Base-by-base conservation (phyloP, 2,329 filamentous ascomycete species). In the Lachnellula hyalina region DNA sequence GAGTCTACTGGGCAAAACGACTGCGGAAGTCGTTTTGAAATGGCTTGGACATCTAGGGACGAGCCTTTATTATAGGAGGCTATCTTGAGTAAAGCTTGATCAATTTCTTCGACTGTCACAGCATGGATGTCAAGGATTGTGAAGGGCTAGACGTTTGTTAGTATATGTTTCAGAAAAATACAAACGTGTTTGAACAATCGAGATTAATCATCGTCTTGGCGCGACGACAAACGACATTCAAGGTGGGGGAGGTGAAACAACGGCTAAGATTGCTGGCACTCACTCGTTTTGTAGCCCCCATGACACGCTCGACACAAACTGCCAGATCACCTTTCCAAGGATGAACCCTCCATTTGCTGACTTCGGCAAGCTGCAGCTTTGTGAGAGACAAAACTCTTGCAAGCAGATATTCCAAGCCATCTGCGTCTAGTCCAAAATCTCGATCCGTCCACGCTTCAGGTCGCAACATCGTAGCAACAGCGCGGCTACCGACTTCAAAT, bases 371-470 rank as follows among this genome's bases (percentile, higher is more conserved):
- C 14, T 89, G 80, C 2, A 79, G 82, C 3, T 74, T 72, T 1
- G 86, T 84, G 23, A 96, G 76, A 4, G 78, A 71, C n/a, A 93
- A 75, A 19, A 82, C 81, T 34, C 84, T 80, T 3, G 78, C 81
- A 15, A 96, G 77, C n/a, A 89, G 80, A 50, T 78, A 82, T 53
- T 85, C 81, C 0, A 96, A 75, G 0, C 74, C 77, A 8, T 73
- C 67, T 32, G 81, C 74, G 65, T 89, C 82, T 1, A 96, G 75
- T 38, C 77, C 80, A 67, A 92, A 96, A 2, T 93, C 87, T 28
- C 90, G 81, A 66, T 96, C 90, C 2, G 83, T 85, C 51, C 90
- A 79, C 60, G 80, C 84, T 59, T 91, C 85, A 0, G 91, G 90
- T 0, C 95, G 79, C 0, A 96, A 71, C 2, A 86, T 85, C 1